These are phyloP conservation scores for Ephemerocybe angulata DNA, from an alignment of 768 basidiomycete genomes.

Conservation along the genomic window DNA sequence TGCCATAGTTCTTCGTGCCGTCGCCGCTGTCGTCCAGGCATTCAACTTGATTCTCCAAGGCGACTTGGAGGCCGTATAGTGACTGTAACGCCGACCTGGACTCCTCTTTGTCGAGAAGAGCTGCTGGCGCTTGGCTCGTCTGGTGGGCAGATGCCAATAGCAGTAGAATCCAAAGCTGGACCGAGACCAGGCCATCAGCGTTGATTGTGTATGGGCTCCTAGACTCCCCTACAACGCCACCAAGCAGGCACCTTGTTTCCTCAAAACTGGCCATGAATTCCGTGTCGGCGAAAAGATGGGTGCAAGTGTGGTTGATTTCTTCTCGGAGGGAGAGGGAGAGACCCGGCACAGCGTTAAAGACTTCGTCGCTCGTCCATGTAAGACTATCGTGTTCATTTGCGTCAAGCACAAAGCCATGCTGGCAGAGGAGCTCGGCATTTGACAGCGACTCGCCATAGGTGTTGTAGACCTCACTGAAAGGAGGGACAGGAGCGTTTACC, in stretches of 20 bases:
- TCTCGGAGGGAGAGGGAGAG: background rate
- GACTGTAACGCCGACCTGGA: background rate
- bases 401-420: slow-evolving; percentile 75
- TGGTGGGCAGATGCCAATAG: background rate
- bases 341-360: slow-evolving; percentile 17
- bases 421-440: slow-evolving; percentile 63
- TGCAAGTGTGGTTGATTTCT: background rate
- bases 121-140: background rate
- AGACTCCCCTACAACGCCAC: slow-evolving; percentile 12
- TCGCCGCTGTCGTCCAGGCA: background rate
- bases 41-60: slow-evolving; percentile 8
- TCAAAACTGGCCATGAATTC: slow-evolving; percentile 6
- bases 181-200: slow-evolving; percentile 49
- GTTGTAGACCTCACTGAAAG: slow-evolving; percentile 65
- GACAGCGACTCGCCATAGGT: slow-evolving; percentile 66
- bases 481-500: slow-evolving; percentile 45
- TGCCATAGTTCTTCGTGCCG: background rate
- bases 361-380: slow-evolving; percentile 36
- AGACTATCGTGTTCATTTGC: slow-evolving; percentile 66
- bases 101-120: background rate
- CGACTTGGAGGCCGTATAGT: background rate
- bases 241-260: slow-evolving; percentile 16
- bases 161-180: slow-evolving; percentile 44
- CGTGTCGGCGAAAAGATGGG: background rate
- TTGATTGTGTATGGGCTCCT: slow-evolving; percentile 35